These are phyloP conservation scores for Auriscalpium vulgare DNA, from an alignment of 768 basidiomycete genomes.

Conservation along the genomic window DNA sequence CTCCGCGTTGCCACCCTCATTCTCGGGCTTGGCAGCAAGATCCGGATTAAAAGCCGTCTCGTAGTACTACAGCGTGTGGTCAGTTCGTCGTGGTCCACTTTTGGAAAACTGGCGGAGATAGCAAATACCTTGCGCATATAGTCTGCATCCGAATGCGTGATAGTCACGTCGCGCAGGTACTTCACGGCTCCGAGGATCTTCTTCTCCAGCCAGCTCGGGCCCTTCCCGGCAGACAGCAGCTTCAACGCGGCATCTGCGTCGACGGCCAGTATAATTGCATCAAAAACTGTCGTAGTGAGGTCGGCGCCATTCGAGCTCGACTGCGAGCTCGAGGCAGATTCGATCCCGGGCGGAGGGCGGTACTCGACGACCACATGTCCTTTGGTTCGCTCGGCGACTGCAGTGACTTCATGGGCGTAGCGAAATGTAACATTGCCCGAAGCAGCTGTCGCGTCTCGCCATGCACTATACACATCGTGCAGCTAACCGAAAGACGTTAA, in stretches of 20 bases:
- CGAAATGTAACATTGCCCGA: conserved; percentile 21
- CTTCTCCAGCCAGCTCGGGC: conserved; percentile 31
- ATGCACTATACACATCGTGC: conserved; percentile 24
- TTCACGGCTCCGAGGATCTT: conserved; percentile 36
- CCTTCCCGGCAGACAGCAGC: conserved; percentile 22
- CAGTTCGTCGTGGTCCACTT: not conserved
- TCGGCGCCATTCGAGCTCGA: not conserved
- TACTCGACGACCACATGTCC: conserved; percentile 19
- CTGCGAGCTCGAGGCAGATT: not conserved
- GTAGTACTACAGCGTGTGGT: conserved; percentile 27
- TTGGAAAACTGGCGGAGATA: too few relatives aligned
- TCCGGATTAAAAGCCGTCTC: conserved; percentile 29
- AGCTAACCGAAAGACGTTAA: conserved; percentile 8
- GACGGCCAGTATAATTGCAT: conserved; percentile 37
- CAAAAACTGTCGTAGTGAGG: conserved; percentile 24
- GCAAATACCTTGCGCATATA: conserved; percentile 38
- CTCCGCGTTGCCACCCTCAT: conserved; percentile 19
- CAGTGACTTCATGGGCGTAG: conserved; percentile 19
- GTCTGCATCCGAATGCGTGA: conserved; percentile 39
- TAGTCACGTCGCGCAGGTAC: conserved; percentile 39
- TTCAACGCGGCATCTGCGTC: conserved; percentile 37
- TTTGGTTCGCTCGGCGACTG: conserved; percentile 15
- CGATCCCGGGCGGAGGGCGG: conserved; percentile 2
- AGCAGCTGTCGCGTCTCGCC: conserved; percentile 20
- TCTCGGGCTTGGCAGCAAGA: conserved; percentile 17